Conservation (phyloP, 2,329 filamentous ascomycete genomes). For the Lasiodiplodia sp. region DNA sequence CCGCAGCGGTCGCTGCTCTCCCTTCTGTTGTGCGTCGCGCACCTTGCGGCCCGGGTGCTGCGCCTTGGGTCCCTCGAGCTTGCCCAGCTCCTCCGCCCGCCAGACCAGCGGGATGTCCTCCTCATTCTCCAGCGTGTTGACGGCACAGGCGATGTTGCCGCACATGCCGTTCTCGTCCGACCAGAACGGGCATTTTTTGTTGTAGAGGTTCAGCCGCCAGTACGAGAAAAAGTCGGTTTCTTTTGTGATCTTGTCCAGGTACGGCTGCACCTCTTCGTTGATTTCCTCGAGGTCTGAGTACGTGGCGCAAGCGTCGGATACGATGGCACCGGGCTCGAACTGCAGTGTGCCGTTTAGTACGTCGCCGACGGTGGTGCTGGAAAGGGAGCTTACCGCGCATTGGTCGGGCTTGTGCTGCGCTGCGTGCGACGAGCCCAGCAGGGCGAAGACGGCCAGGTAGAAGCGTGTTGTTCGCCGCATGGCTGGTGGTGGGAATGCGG, state of each 20-base stretch:
- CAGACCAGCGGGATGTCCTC: constrained; percentile 91
- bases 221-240: constrained; percentile 98
- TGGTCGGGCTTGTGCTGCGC: constrained; percentile 54
- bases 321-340: constrained; percentile 88
- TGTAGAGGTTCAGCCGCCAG: constrained; percentile 93
- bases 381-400: constrained; percentile 61
- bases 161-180: constrained; percentile 91
- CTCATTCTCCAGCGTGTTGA: constrained; percentile 94
- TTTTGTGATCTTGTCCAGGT: constrained; percentile 79
- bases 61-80: constrained; percentile 89
- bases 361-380: constrained; percentile 30
- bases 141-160: constrained; percentile 94
- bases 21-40: constrained; percentile 62
- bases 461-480: constrained; percentile 66
- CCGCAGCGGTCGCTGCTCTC: constrained; percentile 72
- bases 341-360: constrained; percentile 50
- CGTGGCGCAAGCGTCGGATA: constrained; percentile 92
- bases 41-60: constrained; percentile 80
- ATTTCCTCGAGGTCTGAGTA: constrained; percentile 88
- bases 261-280: constrained; percentile 78
- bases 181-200: constrained; percentile 97
- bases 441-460: constrained; percentile 68
- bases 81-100: constrained; percentile 90
- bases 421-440: constrained; percentile 60
- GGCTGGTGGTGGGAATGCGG: constrained; percentile 7